These are phyloP conservation scores for Eragrostis nindensis DNA, from an alignment of 176 grass and related monocot genomes.

Conservation along the genomic window DNA sequence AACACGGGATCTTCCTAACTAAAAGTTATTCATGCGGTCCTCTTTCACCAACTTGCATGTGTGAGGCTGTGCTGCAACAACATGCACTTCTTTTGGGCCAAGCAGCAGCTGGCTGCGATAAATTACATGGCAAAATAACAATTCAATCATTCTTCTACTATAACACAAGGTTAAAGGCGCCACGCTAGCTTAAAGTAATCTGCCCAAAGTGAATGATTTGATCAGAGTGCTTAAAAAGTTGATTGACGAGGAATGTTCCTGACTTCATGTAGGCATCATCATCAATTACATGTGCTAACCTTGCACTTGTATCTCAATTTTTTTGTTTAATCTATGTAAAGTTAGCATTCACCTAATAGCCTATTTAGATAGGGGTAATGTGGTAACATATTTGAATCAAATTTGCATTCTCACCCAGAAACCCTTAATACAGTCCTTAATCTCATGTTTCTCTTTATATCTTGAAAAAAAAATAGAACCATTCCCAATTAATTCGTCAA, in stretches of 20 bases:
- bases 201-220: slow-evolving; percentile 18
- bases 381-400: not conserved
- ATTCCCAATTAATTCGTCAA: not conserved
- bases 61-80: not conserved
- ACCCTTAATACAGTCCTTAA: not conserved
- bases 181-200: slow-evolving; percentile 37
- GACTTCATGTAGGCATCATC: not conserved
- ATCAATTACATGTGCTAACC: not conserved
- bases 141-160: slow-evolving; percentile 19
- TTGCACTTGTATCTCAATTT: not conserved
- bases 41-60: slow-evolving; percentile 5
- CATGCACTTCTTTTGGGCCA: slow-evolving; percentile 31
- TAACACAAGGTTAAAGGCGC: slow-evolving; percentile 25
- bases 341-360: not conserved
- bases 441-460: too few relatives aligned
- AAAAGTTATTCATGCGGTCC: slow-evolving; percentile 3
- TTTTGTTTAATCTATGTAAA: not conserved
- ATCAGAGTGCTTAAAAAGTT: slow-evolving; percentile 14
- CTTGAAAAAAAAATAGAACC: not conserved
- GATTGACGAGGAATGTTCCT: slow-evolving; percentile 6
- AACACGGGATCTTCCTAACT: not conserved
- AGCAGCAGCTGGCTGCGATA: slow-evolving; percentile 32
- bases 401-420: not conserved
- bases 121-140: slow-evolving; percentile 29
- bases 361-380: not conserved